Evolutionary conservation across 2,329 filamentous ascomycete genomes (phyloP), one percentile per base, ranked within the genome.

Genomic region (Scedosporium boydii): DNA sequence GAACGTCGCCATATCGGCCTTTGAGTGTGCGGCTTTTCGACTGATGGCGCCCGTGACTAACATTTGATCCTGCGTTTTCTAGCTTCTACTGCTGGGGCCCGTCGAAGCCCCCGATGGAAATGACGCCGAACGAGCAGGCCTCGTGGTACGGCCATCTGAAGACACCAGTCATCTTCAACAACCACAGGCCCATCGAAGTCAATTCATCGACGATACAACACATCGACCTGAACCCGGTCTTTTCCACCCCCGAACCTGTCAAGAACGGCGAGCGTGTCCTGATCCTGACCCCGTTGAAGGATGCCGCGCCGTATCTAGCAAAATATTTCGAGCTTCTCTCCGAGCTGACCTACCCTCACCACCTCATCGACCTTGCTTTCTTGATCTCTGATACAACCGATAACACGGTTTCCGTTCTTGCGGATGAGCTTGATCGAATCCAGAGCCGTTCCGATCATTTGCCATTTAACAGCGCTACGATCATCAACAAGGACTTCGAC

Each of bases 41-140:
- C 29, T 34, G 1, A 38, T 38, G 34, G 14, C 53, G 27, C 26
- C 26, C 56, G 26, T 42, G 16, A 7, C 42, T 60, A 41, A 59
- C 53, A 48, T 44, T 29, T 41, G 18, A n/a, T 48, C 12, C 59
- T 62, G 63, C 44, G 6, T 26, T 55, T 66, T 66, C 66, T 71
- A 98, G 93, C 77, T 97, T 96, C 77, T 96, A 96, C 78, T 99
- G 95, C 80, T 98, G 92, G 84, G 95, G 95, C 12, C 93, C 95
- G 14, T 86, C 89, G 26, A 97, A 96, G 79, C 86, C 95, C n/a
- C 95, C 95, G 61, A 96, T 96, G 87, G 87, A 95, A 67, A 96
- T 99, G 91, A 86, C 89, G 51, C 79, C 88, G 62, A 97, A 97
- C 73, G 95, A 99, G 73, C 88, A 93, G 74, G 87, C 87, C 65